Base-by-base conservation (phyloP, 257 asterid genomes). In the Jasminum sambac region DNA sequence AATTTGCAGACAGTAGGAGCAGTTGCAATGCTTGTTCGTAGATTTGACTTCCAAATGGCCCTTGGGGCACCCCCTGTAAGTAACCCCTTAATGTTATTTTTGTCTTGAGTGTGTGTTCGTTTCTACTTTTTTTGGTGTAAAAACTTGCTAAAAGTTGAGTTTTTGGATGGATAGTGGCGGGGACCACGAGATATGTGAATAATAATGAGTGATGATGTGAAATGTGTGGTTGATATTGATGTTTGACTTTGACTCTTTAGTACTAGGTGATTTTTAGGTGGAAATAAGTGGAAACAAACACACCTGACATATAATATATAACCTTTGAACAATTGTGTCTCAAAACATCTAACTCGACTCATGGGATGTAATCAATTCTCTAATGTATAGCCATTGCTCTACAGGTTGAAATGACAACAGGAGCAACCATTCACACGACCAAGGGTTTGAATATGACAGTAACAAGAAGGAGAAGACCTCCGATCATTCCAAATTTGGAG, bases 11-110 rank as follows among this genome's bases (percentile, higher is more conserved):
- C 59, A 63, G 64, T 87, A 65, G 96, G 89, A 37, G 96, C 99
- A 67, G 90, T 91, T 38, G 84, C 98, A 1, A 89, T 94, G 96
- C 99, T 94, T 68, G 93, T 88, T 74, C 90, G 90, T 25, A 89
- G 93, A 50, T 94, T 89, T 67, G 85, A 94, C 80, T 94, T 94
- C 79, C 98, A 85, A 70, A 72, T 89, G 72, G 98, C 98, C 62
- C 74, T 87, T 5, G 96, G 96, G 78, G 98, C 98, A 68, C 99
- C 99, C 67, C 95, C 98, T 11, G 99, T 94, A 84, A 91, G 96
- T 78, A 76, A 34, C 50, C 71, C 5, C 11, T 50, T 50, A 17
- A 50, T 46, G 57, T 46, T 25, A 52, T 66, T 17, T 44, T 64
- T 48, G 13, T 26, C 17, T 19, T 25, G 5, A 13, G n/a, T n/a